A percentile compares a stretch with the other conserved stretches of the same genome.
Conservation (phyloP, 1,139 yeast genomes). For the Taphrina wiesneri region DNA sequence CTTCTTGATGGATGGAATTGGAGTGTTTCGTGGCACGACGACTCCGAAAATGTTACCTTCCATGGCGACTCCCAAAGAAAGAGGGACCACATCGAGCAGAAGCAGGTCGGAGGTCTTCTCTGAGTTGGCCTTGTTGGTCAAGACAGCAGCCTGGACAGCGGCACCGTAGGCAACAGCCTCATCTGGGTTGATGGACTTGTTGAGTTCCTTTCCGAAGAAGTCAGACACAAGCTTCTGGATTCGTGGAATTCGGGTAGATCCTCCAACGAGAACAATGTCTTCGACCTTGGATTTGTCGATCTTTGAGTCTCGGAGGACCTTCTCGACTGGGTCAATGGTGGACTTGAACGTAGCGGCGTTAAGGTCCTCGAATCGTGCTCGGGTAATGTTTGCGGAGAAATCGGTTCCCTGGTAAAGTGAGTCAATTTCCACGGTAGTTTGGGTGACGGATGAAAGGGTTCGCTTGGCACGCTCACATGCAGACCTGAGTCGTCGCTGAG, state of each 20-base stretch:
- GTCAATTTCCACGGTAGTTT: slow-evolving; percentile 83
- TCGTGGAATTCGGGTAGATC: slow-evolving; percentile 93
- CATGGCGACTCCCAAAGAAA: slow-evolving; percentile 99
- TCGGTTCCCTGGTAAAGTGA: slow-evolving; percentile 78
- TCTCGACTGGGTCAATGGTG: slow-evolving; percentile 81
- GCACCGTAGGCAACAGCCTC: slow-evolving; percentile 99
- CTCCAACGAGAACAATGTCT: slow-evolving; percentile 88
- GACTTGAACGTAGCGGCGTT: slow-evolving; percentile 83
- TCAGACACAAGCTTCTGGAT: slow-evolving; percentile 82
- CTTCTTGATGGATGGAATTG: slow-evolving; percentile 99
- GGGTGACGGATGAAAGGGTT: slow-evolving; percentile 81
- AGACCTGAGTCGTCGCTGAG: slow-evolving; percentile 83
- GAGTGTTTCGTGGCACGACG: slow-evolving; percentile 99
- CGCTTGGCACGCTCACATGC: slow-evolving; percentile 94
- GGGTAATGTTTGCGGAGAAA: slow-evolving; percentile 77
- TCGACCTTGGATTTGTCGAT: slow-evolving; percentile 75
- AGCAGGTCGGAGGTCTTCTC: slow-evolving; percentile 96
- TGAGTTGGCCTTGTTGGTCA: slow-evolving; percentile 96
- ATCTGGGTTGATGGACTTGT: slow-evolving; percentile 87
- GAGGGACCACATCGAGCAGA: slow-evolving; percentile 97
- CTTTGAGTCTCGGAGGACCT: slow-evolving; percentile 80
- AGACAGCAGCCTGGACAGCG: slow-evolving; percentile 98
- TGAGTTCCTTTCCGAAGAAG: slow-evolving; percentile 87
- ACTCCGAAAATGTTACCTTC: slow-evolving; percentile 93
- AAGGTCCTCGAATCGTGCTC: slow-evolving; percentile 89